Percentiles rank a stretch among this genome's conserved stretches.
Evolutionary conservation across 1,284 basidiomycete genomes (phyloP).

Genomic region (Dichomitus squalens): DNA sequence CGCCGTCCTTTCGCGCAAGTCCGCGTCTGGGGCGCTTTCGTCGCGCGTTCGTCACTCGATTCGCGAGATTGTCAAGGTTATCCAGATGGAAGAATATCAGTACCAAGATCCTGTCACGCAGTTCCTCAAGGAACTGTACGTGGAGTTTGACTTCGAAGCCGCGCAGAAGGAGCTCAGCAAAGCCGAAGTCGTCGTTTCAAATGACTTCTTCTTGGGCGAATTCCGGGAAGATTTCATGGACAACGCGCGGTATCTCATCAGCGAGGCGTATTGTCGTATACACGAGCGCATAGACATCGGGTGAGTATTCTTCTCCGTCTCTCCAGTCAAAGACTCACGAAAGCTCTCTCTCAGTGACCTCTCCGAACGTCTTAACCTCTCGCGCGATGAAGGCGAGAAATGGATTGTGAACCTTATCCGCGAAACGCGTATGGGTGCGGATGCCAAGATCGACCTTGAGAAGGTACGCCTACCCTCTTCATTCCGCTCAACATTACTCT

Average conservation of each 20-base stretch:
- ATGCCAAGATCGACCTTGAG: slow-evolving; percentile 97
- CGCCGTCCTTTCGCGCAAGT: slow-evolving; percentile 88
- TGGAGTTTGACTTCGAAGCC: slow-evolving; percentile 90
- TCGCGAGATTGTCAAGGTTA: slow-evolving; percentile 86
- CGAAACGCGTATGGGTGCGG: slow-evolving; percentile 93
- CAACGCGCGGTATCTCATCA: slow-evolving; percentile 93
- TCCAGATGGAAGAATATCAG: slow-evolving; percentile 93
- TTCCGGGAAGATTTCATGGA: slow-evolving; percentile 95
- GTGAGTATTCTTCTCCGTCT: slow-evolving; percentile 62
- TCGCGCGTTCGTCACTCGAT: slow-evolving; percentile 82
- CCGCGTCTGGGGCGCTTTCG: slow-evolving; percentile 45
- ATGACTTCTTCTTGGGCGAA: slow-evolving; percentile 94
- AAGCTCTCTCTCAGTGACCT: slow-evolving; percentile 64
- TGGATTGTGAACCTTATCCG: slow-evolving; percentile 99
- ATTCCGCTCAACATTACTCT: slow-evolving; percentile 10
- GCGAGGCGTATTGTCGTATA: slow-evolving; percentile 97
- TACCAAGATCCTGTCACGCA: slow-evolving; percentile 93
- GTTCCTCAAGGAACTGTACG: slow-evolving; percentile 92
- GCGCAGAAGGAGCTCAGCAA: slow-evolving; percentile 83
- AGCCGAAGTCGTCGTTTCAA: slow-evolving; percentile 83
- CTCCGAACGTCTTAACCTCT: slow-evolving; percentile 90
- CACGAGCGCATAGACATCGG: slow-evolving; percentile 96
- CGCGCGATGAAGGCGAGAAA: slow-evolving; percentile 94
- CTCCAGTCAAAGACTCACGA: neutral
- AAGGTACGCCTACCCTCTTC: slow-evolving; percentile 53